Percentiles rank a stretch among this genome's conserved stretches.
phyloP scores from a whole-genome alignment of 1,284 basidiomycete genomes.

The Takashimella tepidaria region DNA sequence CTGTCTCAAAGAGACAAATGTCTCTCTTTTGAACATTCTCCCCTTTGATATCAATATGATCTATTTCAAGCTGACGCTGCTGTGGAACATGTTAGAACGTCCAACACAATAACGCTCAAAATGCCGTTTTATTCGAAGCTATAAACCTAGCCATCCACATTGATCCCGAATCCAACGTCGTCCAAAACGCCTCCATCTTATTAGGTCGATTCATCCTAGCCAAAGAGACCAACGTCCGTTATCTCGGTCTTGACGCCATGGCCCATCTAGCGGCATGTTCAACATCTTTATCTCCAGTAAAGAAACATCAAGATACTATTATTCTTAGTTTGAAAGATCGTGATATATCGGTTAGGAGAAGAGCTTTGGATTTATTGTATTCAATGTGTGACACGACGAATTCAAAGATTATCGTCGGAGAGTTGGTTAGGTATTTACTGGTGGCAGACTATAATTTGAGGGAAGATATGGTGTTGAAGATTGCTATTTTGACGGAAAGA shows the following conservation, averaged over 20 bases:
- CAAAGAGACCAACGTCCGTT: conserved; percentile 97
- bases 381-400: conserved; percentile 98
- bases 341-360: conserved; percentile 91
- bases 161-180: conserved; percentile 84
- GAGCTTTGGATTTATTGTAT: conserved; percentile 92
- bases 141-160: conserved; percentile 96
- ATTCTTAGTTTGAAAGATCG: conserved; percentile 91
- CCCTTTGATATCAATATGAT: background rate
- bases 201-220: conserved; percentile 94
- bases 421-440: conserved; percentile 85
- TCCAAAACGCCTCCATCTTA: conserved; percentile 82
- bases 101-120: conserved; percentile 97
- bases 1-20: no score
- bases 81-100: conserved; percentile 74
- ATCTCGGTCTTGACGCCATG: conserved; percentile 97
- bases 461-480: conserved; percentile 98
- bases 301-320: conserved; percentile 93
- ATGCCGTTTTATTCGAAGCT: conserved; percentile 96
- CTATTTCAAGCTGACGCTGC: conserved; percentile 7
- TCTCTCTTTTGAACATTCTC: background rate
- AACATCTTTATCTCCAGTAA: conserved; percentile 84
- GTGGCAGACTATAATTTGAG: conserved; percentile 93
- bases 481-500: conserved; percentile 95
- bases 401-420: conserved; percentile 89
- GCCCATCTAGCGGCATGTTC: conserved; percentile 92